These are phyloP conservation scores for Phytophthora cactorum DNA, from an alignment of 352 stramenopile genomes.

Conservation along the genomic window DNA sequence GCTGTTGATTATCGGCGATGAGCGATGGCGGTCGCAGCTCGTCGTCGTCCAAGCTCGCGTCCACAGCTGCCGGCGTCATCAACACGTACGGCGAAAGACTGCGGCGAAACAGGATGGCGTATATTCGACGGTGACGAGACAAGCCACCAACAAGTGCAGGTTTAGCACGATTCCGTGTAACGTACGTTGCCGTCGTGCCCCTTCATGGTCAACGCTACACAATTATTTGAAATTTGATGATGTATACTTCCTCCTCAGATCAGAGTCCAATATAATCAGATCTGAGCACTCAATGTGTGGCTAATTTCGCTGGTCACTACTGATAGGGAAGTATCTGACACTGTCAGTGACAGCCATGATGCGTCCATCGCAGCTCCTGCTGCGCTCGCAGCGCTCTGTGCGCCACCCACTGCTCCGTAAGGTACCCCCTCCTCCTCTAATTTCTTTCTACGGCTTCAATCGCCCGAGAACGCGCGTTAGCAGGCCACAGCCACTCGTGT, in stretches of 20 bases:
- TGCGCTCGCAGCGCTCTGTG: constrained; percentile 20
- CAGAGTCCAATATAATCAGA: too few relatives aligned
- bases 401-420: constrained; percentile 14
- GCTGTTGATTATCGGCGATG: constrained; percentile 6
- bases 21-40: constrained; percentile 26
- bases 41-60: constrained; percentile 23
- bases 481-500: not conserved
- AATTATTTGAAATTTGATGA: not conserved
- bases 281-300: constrained; percentile 9
- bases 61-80: constrained; percentile 27
- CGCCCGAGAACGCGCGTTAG: not conserved
- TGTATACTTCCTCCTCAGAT: too few relatives aligned
- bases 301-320: not conserved
- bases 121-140: not conserved
- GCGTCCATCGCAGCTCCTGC: constrained; percentile 27
- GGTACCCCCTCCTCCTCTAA: not conserved
- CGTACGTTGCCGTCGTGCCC: not conserved
- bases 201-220: not conserved
- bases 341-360: not conserved
- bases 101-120: constrained; percentile 28
- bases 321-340: too few relatives aligned
- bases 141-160: not conserved
- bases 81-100: constrained; percentile 31
- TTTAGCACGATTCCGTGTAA: not conserved
- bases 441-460: constrained; percentile 6